Evolutionary conservation across 345 rosid species (phyloP).

Genomic region (Lepidium sativum): DNA sequence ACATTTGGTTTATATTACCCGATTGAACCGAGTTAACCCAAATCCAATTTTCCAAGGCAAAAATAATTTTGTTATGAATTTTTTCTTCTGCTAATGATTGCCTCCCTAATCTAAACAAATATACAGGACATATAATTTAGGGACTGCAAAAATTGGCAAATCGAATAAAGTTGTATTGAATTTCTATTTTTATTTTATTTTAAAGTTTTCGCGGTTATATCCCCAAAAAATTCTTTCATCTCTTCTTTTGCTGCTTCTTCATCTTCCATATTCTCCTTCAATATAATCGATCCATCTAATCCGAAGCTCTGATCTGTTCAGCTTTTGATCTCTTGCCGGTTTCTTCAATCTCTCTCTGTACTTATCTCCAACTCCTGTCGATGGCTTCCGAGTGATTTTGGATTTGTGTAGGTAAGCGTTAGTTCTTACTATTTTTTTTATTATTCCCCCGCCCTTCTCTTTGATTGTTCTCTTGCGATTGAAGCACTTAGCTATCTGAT

Average conservation of each 20-base stretch:
- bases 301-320: conserved; percentile 4
- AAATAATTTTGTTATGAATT: no score
- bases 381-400: conserved; percentile 23
- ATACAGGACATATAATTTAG: neutral
- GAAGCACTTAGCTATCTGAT: conserved; percentile 6
- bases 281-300: conserved; percentile 9
- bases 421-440: conserved; percentile 19
- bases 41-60: no score
- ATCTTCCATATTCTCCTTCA: conserved; percentile 8
- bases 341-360: conserved; percentile 11
- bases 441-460: neutral
- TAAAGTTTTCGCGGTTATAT: conserved; percentile 59
- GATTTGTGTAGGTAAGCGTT: conserved; percentile 29
- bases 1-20: no score
- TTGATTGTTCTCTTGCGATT: neutral
- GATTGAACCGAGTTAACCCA: no score
- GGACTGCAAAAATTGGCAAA: neutral
- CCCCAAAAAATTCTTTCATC: conserved; percentile 28
- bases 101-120: neutral
- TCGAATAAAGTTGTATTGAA: conserved; percentile 5
- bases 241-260: conserved; percentile 19
- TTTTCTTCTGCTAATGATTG: neutral
- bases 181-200: conserved; percentile 27
- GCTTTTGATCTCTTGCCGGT: conserved; percentile 16
- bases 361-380: neutral